phyloP scores from a whole-genome alignment of 768 basidiomycete species.

The Serpula lacrymans region DNA sequence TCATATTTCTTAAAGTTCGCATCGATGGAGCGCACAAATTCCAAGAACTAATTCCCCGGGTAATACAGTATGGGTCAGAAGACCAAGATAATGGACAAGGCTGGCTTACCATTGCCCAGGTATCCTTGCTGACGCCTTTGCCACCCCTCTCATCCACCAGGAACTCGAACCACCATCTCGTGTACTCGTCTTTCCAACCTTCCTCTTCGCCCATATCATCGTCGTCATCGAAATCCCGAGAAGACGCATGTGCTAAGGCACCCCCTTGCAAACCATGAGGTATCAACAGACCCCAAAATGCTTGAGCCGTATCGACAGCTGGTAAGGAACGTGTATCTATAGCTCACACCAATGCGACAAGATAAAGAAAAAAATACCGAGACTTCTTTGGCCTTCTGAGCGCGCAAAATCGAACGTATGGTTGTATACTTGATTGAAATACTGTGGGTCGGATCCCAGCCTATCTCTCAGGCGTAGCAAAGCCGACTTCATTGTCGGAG shows the following conservation, averaged over 20 bases:
- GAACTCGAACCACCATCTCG: conserved; percentile 78
- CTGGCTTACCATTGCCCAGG: conserved; percentile 75
- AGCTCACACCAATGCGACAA: background rate
- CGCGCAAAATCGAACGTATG: conserved; percentile 81
- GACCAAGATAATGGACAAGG: background rate
- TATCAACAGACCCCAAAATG: conserved; percentile 76
- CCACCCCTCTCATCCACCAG: conserved; percentile 52
- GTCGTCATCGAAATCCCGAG: conserved; percentile 37
- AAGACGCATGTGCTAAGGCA: conserved; percentile 48
- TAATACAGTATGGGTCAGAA: conserved; percentile 3
- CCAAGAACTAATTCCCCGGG: conserved; percentile 57
- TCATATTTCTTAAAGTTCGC: conserved; percentile 71
- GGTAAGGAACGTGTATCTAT: background rate
- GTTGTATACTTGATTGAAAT: conserved; percentile 77
- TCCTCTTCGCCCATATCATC: conserved; percentile 39
- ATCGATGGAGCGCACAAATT: conserved; percentile 76
- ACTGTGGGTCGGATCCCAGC: conserved; percentile 60
- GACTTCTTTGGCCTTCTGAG: conserved; percentile 71
- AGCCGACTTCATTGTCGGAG: conserved; percentile 54
- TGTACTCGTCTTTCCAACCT: conserved; percentile 64
- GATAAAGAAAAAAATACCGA: conserved; percentile 45
- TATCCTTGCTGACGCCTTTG: conserved; percentile 85
- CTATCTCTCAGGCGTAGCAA: conserved; percentile 54
- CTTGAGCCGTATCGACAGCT: conserved; percentile 71
- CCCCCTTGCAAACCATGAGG: conserved; percentile 67